Conservation (phyloP, 805 yeast species). For the Kluyveromyces aestuarii region DNA sequence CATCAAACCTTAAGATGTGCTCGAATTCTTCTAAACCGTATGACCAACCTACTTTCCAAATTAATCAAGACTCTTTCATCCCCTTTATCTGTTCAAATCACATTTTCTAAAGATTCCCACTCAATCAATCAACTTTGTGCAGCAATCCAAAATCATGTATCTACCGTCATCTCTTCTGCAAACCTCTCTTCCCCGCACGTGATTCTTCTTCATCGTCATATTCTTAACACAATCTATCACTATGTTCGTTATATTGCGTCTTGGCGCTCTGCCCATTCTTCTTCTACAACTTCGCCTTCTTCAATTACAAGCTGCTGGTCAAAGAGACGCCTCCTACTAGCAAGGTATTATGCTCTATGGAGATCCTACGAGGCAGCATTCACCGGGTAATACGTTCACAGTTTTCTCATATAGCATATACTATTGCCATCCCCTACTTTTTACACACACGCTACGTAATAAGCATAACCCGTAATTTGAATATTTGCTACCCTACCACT, state of each 20-base stretch:
- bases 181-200: not conserved
- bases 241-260: slow-evolving; percentile 2
- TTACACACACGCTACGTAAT: too few relatives aligned
- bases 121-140: not conserved
- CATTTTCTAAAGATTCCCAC: not conserved
- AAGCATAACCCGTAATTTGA: too few relatives aligned
- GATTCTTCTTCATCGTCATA: not conserved
- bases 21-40: not conserved
- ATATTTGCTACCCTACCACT: too few relatives aligned
- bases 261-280: slow-evolving; percentile 1
- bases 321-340: not conserved
- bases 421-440: not conserved
- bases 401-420: not conserved
- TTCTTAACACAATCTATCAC: slow-evolving; percentile 1
- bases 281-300: not conserved
- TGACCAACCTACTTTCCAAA: not conserved
- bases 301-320: not conserved
- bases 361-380: not conserved
- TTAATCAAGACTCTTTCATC: not conserved
- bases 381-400: not conserved
- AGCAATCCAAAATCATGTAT: not conserved
- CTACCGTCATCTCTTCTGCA: not conserved
- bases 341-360: not conserved
- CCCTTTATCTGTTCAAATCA: not conserved
- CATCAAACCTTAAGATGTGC: not conserved